Conservation (phyloP, 495 filamentous ascomycete genomes). For the Aspergillus asperescens region DNA sequence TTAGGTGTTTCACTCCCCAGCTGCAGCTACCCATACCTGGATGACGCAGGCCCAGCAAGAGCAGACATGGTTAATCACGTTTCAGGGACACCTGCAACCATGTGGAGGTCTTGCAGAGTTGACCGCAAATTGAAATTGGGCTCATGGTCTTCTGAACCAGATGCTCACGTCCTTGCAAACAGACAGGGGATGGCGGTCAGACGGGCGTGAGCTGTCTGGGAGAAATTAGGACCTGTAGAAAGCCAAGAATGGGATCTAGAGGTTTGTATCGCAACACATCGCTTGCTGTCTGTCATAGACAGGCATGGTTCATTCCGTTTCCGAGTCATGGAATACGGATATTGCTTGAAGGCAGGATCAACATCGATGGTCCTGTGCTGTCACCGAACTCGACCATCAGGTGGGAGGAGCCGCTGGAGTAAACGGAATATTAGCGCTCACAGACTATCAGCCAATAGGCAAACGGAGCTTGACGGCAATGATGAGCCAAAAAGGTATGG, state of each 20-base stretch:
- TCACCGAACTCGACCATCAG: conserved; percentile 18
- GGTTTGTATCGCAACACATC: conserved; percentile 9
- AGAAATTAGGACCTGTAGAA: not conserved
- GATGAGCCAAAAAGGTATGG: conserved; percentile 27
- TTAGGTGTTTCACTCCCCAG: conserved; percentile 31
- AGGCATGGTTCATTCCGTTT: not conserved
- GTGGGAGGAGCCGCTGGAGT: conserved; percentile 16
- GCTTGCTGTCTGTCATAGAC: not conserved
- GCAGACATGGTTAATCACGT: conserved; percentile 25
- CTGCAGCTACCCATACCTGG: conserved; percentile 33
- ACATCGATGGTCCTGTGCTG: conserved; percentile 10
- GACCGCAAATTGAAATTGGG: conserved; percentile 9
- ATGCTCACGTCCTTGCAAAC: conserved; percentile 30
- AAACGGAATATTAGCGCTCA: conserved; percentile 25
- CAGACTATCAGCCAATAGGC: conserved; percentile 17
- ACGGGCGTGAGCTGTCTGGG: conserved; percentile 3
- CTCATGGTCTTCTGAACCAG: conserved; percentile 10
- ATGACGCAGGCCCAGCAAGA: conserved; percentile 17
- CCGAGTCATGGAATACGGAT: conserved; percentile 8
- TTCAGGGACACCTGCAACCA: conserved; percentile 32
- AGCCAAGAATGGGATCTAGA: conserved; percentile 3
- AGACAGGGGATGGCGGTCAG: conserved; percentile 23
- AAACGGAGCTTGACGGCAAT: conserved; percentile 5
- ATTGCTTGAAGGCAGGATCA: conserved; percentile 6
- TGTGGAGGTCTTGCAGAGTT: conserved; percentile 57